Conservation (phyloP, 306 rosid species). For the Vigna radiata region DNA sequence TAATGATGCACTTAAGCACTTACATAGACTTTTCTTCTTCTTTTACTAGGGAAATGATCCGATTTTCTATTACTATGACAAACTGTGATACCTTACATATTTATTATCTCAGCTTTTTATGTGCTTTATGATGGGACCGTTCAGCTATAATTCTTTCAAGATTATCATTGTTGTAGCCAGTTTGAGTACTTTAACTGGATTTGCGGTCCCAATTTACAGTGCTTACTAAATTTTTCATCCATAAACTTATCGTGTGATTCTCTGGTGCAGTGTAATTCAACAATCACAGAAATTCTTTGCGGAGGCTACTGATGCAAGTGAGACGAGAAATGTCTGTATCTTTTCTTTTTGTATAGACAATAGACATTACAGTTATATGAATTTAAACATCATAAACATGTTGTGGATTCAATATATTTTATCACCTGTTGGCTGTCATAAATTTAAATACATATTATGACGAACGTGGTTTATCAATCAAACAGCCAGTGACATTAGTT, state of each 20-base stretch:
- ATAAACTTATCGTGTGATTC: constrained; percentile 35
- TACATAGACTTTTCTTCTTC: constrained; percentile 23
- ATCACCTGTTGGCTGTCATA: constrained; percentile 2
- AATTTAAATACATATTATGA: constrained; percentile 24
- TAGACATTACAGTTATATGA: constrained; percentile 22
- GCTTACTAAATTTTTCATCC: constrained; percentile 40
- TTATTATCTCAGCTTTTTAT: constrained; percentile 32
- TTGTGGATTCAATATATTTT: constrained; percentile 23
- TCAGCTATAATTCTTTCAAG: constrained; percentile 15
- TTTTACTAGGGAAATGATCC: constrained; percentile 12
- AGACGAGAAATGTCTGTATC: constrained; percentile 76
- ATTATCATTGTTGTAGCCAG: constrained; percentile 4
- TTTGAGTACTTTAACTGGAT: constrained; percentile 38
- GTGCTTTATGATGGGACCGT: constrained; percentile 19
- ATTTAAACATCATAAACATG: constrained; percentile 27
- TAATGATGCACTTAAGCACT: constrained; percentile 26
- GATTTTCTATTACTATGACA: constrained; percentile 9
- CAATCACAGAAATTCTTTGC: constrained; percentile 75
- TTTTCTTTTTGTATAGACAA: constrained; percentile 31
- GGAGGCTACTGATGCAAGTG: constrained; percentile 70
- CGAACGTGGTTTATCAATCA: constrained; percentile 15
- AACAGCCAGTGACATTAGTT: constrained; percentile 6
- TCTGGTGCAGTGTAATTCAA: constrained; percentile 76
- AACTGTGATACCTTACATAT: constrained; percentile 13
- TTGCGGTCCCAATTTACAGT: constrained; percentile 31